These are phyloP conservation scores for Fraxinus ornus DNA, from an alignment of 305 asterid species.

Conservation along the genomic window DNA sequence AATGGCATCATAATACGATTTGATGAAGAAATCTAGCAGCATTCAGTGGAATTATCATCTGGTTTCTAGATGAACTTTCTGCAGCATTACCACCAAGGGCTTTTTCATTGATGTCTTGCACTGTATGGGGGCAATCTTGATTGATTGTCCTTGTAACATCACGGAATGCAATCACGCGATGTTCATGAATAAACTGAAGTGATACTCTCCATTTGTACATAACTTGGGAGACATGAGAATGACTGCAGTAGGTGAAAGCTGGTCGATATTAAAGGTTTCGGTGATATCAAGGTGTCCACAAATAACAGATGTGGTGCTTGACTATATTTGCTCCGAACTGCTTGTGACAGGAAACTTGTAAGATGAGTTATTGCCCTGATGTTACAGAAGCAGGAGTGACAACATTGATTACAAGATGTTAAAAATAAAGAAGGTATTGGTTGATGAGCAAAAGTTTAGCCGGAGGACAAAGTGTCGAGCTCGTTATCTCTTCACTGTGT, in stretches of 20 bases:
- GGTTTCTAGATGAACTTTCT: background rate
- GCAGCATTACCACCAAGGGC: conserved; percentile 16
- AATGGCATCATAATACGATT: background rate
- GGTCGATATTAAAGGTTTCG: background rate
- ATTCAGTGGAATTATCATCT: background rate
- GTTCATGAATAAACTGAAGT: conserved; percentile 20
- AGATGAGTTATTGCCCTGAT: no score
- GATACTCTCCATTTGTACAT: background rate
- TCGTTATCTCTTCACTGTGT: no score
- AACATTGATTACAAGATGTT: no score
- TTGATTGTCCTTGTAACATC: conserved; percentile 17
- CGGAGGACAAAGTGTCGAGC: background rate
- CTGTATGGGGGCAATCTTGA: conserved; percentile 29
- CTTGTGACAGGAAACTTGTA: background rate
- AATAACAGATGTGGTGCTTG: no score
- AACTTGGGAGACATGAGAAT: background rate
- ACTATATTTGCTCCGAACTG: background rate
- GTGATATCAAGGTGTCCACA: no score
- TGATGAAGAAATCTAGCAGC: conserved; percentile 2
- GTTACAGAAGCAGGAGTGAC: no score
- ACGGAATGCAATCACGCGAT: background rate
- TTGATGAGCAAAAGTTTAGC: background rate
- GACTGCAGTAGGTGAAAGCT: background rate
- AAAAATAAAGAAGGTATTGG: background rate
- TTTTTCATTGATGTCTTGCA: conserved; percentile 34